Evolutionary conservation across 176 grass and related monocot species (phyloP), one percentile per base, ranked within the genome.

Genomic region (Triticum dicoccoides): DNA sequence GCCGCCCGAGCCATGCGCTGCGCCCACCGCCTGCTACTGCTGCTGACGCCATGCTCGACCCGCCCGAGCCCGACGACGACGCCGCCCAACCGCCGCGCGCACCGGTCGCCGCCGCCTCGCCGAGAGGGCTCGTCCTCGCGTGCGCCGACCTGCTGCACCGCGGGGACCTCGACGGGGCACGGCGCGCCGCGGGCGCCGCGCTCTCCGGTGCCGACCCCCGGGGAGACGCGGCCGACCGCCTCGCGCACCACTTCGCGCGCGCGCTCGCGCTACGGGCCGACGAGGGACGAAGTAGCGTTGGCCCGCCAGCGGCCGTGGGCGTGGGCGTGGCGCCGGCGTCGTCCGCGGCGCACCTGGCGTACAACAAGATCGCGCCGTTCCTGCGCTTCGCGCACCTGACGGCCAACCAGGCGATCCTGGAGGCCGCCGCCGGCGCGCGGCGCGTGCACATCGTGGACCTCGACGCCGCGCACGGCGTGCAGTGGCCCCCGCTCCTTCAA

Each of bases 391-490:
- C 89, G 18, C 96, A 98, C 88, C 89, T 98, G 44, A 98, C 96
- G 18, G 93, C 96, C 18, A 98, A 98, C 83, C 96, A 98, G 88
- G 96, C 96, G 62, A 98, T 98, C 78, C 90, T 98, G 11, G 96
- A 98, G 62, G 88, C 91, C 2, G 80, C 86, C 3, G 83, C 71
- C 1, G 64, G 73, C 27, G 35, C 62, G 29, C 88, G 91, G 67
- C 88, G 89, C 30, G 18, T 98, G 68, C 96, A 98, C 90, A 98
- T 98, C 91, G 77, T 98, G 13, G 96, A 98, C 78, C 86, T 98
- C 58, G 96, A 98, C 62, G 89, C 90, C 1, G 88, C 81, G 52
- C 91, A 95, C 68, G 96, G 96, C 78, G 84, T 98, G 80, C 96
- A 98, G 83, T 95, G 96, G 96, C 91, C 96, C 14, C 91, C 90